Percentiles rank a stretch among this genome's conserved stretches.
Evolutionary conservation across 177 flowering plant species (phyloP).

Genomic region (Vitis hybrid): DNA sequence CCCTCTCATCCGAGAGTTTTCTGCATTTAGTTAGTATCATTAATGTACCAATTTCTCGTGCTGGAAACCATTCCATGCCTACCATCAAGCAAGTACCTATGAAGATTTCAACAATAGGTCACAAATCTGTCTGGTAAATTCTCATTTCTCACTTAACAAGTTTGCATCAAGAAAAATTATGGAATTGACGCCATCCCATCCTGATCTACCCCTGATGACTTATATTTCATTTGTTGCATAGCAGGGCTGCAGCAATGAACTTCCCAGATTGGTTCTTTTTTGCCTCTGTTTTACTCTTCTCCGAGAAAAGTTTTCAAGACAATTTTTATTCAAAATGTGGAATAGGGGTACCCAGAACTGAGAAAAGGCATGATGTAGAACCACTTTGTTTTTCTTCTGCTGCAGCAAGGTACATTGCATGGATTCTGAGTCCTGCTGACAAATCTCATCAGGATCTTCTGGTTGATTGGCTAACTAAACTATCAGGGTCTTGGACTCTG

Average conservation of each 20-base stretch:
- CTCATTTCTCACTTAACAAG: constrained; percentile 10
- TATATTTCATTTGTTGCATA: constrained; percentile 13
- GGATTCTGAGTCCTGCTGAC: constrained; percentile 55
- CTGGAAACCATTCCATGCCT: constrained; percentile 10
- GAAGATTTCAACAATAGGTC: constrained; percentile 30
- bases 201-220: not conserved
- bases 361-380: constrained; percentile 17
- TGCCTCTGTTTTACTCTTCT: constrained; percentile 57
- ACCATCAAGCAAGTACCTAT: constrained; percentile 21
- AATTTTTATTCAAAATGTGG: constrained; percentile 14
- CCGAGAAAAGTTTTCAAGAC: constrained; percentile 20
- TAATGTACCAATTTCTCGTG: constrained; percentile 12
- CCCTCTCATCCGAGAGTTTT: constrained; percentile 44
- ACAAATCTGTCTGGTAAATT: constrained; percentile 63
- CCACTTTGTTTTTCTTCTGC: constrained; percentile 17
- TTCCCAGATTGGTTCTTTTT: constrained; percentile 79
- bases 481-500: constrained; percentile 41
- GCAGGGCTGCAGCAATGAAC: constrained; percentile 72
- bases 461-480: constrained; percentile 34
- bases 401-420: constrained; percentile 71
- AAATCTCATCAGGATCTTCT: constrained; percentile 36
- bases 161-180: constrained; percentile 1
- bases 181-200: constrained; percentile 8
- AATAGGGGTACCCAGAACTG: constrained; percentile 10
- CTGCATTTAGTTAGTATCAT: constrained; percentile 38